phyloP scores from a whole-genome alignment of 2,329 filamentous ascomycete genomes.

The Tolypocladium tundrense region DNA sequence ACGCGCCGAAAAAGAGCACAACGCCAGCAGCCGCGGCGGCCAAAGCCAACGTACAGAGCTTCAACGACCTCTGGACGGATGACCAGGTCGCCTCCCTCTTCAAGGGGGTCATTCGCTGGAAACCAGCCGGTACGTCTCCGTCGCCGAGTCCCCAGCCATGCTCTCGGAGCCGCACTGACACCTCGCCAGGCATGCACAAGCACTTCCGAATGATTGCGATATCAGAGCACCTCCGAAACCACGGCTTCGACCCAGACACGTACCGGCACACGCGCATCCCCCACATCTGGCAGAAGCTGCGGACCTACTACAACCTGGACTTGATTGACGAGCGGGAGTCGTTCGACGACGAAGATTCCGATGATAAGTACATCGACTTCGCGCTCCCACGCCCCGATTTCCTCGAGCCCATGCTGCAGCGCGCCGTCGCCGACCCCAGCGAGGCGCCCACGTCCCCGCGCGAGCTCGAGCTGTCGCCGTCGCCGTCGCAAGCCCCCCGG shows the following conservation, averaged over 20 bases:
- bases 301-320: constrained; percentile 73
- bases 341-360: constrained; percentile 47
- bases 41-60: constrained; percentile 12
- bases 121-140: constrained; percentile 65
- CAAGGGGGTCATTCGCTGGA: constrained; percentile 88
- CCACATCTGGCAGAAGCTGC: constrained; percentile 84
- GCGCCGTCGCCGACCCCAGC: constrained; percentile 32
- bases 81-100: constrained; percentile 89
- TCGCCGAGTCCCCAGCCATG: background rate
- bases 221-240: constrained; percentile 66
- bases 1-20: constrained; percentile 45
- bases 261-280: constrained; percentile 77
- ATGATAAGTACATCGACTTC: constrained; percentile 57
- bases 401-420: constrained; percentile 35
- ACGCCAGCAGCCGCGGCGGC: constrained; percentile 19
- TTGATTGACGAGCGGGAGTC: constrained; percentile 78
- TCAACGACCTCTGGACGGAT: constrained; percentile 78
- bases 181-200: constrained; percentile 67
- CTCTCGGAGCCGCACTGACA: background rate
- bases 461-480: constrained; percentile 28
- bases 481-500: constrained; percentile 20
- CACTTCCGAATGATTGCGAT: constrained; percentile 89
- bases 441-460: constrained; percentile 38
- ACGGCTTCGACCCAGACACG: constrained; percentile 63
- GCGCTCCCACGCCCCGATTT: constrained; percentile 42